These are phyloP conservation scores for Pleurotus sapidus DNA, from an alignment of 768 basidiomycete genomes.

Conservation along the genomic window DNA sequence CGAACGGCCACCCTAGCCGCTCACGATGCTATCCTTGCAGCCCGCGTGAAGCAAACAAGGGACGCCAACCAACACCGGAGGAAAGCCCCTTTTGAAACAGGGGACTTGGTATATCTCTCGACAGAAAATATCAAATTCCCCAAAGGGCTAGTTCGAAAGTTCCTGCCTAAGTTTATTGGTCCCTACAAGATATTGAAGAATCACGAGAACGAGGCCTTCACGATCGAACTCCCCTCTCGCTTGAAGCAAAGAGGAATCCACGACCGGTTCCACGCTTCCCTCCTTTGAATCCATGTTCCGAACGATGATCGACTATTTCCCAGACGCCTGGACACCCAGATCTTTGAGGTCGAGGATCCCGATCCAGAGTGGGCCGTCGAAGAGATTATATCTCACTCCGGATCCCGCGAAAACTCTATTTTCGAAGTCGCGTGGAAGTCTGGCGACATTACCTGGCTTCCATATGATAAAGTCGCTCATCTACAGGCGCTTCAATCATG, in stretches of 20 bases:
- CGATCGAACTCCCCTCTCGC: conserved; percentile 21
- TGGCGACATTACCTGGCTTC: conserved; percentile 19
- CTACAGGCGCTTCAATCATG: conserved; percentile 12
- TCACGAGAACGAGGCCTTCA: conserved; percentile 14
- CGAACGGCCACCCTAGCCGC: conserved; percentile 18
- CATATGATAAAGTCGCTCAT: conserved; percentile 10
- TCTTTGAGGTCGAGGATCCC: conserved; percentile 16
- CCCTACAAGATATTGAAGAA: conserved; percentile 22
- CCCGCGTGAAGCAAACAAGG: conserved; percentile 18
- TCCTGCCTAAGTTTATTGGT: conserved; percentile 32
- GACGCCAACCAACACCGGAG: conserved; percentile 16
- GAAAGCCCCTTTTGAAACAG: conserved; percentile 14
- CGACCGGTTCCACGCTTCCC: conserved; percentile 27
- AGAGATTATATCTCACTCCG: conserved; percentile 14
- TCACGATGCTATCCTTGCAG: conserved; percentile 19
- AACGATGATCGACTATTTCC: conserved; percentile 32
- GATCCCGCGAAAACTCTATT: conserved; percentile 9
- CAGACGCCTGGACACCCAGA: conserved; percentile 18
- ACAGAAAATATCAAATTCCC: conserved; percentile 31
- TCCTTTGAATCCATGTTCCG: conserved; percentile 25
- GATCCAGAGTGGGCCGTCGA: conserved; percentile 8
- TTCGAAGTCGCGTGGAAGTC: conserved; percentile 19
- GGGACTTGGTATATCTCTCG: conserved; percentile 29
- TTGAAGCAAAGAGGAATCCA: conserved; percentile 23
- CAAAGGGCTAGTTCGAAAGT: conserved; percentile 24